A percentile compares a stretch with the other conserved stretches of the same genome.
These are phyloP conservation scores for Sinapis alba DNA, from an alignment of 441 rosid species.

Conservation along the genomic window DNA sequence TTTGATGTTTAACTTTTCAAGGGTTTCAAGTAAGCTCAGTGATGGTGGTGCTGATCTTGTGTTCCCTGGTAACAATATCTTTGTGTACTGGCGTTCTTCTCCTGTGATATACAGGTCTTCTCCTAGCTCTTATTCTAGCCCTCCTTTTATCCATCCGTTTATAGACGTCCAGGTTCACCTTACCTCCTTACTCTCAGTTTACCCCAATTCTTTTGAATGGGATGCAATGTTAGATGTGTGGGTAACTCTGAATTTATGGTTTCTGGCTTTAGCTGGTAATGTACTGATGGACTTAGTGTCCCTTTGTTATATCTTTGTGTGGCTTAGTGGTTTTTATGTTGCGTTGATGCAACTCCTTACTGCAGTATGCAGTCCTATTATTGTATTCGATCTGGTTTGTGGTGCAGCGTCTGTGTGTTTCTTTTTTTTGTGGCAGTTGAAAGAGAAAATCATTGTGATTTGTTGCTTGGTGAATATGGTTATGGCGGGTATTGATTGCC, in stretches of 20 bases:
- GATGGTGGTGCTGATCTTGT: not conserved
- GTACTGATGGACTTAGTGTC: not conserved
- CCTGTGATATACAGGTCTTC: not conserved
- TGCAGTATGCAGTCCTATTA: too few relatives aligned
- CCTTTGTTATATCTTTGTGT: not conserved
- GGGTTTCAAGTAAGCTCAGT: not conserved
- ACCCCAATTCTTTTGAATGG: not conserved
- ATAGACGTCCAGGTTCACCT: not conserved
- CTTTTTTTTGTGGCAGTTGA: too few relatives aligned
- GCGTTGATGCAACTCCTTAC: too few relatives aligned
- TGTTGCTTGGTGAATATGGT: too few relatives aligned
- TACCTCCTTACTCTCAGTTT: too few relatives aligned
- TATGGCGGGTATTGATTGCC: too few relatives aligned
- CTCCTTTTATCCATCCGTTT: not conserved
- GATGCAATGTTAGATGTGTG: not conserved
- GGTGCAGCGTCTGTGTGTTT: too few relatives aligned
- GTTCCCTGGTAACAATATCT: not conserved
- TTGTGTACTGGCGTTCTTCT: not conserved
- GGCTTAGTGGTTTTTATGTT: too few relatives aligned
- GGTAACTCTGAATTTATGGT: not conserved
- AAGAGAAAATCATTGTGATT: too few relatives aligned
- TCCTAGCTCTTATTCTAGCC: not conserved
- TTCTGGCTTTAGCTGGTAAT: not conserved
- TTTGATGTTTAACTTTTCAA: too few relatives aligned
- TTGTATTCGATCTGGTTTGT: too few relatives aligned